Evolutionary conservation across 2,329 filamentous ascomycete genomes (phyloP).

Genomic region (Diatrype stigma): DNA sequence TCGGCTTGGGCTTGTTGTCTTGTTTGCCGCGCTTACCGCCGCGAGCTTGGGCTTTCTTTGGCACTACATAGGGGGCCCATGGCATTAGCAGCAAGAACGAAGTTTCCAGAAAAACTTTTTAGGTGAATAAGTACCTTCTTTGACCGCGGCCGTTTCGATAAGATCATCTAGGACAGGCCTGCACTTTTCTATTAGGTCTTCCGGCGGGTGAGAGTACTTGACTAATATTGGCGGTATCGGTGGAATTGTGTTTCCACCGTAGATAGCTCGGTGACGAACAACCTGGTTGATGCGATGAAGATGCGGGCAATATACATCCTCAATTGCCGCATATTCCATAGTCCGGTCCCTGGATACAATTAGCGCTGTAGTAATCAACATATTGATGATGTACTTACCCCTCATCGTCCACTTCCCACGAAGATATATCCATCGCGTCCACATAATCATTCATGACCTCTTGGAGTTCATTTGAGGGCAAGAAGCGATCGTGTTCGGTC

Average conservation of each 20-base stretch:
- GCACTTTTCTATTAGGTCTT: constrained; percentile 58
- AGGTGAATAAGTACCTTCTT: constrained; percentile 68
- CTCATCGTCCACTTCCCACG: constrained; percentile 67
- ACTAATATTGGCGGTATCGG: constrained; percentile 62
- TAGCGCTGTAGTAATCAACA: constrained; percentile 27
- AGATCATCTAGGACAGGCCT: constrained; percentile 58
- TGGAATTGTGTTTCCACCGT: constrained; percentile 49
- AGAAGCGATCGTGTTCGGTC: constrained; percentile 75
- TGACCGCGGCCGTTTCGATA: constrained; percentile 69
- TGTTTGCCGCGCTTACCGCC: constrained; percentile 53
- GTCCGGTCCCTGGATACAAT: constrained; percentile 22
- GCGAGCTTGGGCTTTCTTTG: constrained; percentile 75
- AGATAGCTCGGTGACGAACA: constrained; percentile 74
- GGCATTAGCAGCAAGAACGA: constrained; percentile 19
- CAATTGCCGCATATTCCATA: constrained; percentile 69
- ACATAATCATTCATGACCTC: constrained; percentile 88
- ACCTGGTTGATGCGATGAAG: constrained; percentile 89
- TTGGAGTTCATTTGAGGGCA: constrained; percentile 71
- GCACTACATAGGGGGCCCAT: constrained; percentile 55
- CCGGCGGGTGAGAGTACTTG: constrained; percentile 69
- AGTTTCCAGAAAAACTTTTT: background rate
- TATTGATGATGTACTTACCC: constrained; percentile 57
- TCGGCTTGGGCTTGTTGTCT: constrained; percentile 66
- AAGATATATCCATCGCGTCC: constrained; percentile 84
- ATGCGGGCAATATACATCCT: constrained; percentile 78